These are phyloP conservation scores for Cladosporium sp. DNA, from an alignment of 2,329 filamentous ascomycete genomes.

Conservation along the genomic window DNA sequence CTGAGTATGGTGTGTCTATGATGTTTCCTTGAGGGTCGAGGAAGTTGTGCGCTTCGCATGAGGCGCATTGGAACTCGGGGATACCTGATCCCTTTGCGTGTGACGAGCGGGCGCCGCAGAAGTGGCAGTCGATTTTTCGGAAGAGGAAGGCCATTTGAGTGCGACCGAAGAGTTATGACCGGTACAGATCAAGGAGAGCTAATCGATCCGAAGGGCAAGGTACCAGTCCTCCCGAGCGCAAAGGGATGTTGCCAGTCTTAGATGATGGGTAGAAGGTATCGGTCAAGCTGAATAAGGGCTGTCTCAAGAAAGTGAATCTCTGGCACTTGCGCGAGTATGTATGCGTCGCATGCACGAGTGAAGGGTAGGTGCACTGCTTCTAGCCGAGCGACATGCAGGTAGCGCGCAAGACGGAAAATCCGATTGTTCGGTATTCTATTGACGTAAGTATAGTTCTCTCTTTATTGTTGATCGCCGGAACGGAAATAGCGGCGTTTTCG, in stretches of 20 bases:
- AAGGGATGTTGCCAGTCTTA: too few species aligned
- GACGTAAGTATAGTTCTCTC: background rate
- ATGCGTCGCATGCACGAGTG: background rate
- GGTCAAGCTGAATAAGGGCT: background rate
- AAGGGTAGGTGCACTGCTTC: background rate
- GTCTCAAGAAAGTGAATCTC: background rate
- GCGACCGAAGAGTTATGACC: background rate
- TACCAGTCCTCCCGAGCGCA: too few species aligned
- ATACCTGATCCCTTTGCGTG: constrained; percentile 55
- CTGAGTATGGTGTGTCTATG: constrained; percentile 71
- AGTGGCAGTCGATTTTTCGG: constrained; percentile 61
- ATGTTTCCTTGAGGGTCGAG: constrained; percentile 89
- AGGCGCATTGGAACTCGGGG: constrained; percentile 66
- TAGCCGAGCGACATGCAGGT: background rate
- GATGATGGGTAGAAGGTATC: background rate
- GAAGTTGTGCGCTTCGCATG: constrained; percentile 84
- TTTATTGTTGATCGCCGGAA: constrained; percentile 4
- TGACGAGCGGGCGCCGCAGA: constrained; percentile 68
- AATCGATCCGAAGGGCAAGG: background rate
- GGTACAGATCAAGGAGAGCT: background rate
- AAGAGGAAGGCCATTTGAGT: constrained; percentile 18
- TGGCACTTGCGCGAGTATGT: too few species aligned
- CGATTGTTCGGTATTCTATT: too few species aligned
- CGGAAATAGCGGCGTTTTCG: constrained; percentile 12
- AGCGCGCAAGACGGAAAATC: background rate